Percentiles rank a stretch among this genome's conserved stretches.
These are phyloP conservation scores for Vigna mungo DNA, from an alignment of 306 rosid species.

Conservation along the genomic window DNA sequence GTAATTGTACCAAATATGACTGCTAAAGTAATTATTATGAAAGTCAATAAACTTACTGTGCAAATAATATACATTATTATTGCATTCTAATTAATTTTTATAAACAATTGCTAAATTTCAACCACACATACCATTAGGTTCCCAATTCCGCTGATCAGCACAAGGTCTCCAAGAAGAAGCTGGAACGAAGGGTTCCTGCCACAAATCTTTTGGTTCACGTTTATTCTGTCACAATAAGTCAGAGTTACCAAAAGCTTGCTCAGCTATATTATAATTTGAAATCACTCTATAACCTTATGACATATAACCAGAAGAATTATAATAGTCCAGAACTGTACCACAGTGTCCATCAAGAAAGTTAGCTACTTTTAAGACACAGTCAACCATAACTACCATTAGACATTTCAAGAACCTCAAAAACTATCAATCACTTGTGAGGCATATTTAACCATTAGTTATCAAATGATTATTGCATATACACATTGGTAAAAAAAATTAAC, in stretches of 20 bases:
- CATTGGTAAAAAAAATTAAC: background rate
- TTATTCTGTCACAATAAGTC: constrained; percentile 61
- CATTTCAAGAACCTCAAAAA: background rate
- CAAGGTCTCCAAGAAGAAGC: constrained; percentile 95
- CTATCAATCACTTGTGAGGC: background rate
- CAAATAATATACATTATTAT: background rate
- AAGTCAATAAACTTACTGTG: background rate
- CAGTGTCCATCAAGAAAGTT: background rate
- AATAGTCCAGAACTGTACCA: background rate
- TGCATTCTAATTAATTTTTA: background rate
- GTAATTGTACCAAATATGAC: background rate
- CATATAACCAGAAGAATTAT: constrained; percentile 19
- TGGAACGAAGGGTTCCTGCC: constrained; percentile 90
- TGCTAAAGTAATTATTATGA: background rate
- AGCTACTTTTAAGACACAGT: background rate
- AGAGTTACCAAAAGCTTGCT: constrained; percentile 46
- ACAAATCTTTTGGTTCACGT: constrained; percentile 93
- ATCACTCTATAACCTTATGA: background rate
- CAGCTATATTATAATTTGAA: constrained; percentile 19
- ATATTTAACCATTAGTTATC: background rate
- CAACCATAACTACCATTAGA: background rate
- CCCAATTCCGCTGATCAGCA: constrained; percentile 85
- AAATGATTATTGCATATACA: background rate
- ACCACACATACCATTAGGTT: constrained; percentile 63
- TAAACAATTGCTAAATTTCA: constrained; percentile 26